These are phyloP conservation scores for Miamiensis avidus DNA, from an alignment of 169 alveolate genomes.

Conservation along the genomic window DNA sequence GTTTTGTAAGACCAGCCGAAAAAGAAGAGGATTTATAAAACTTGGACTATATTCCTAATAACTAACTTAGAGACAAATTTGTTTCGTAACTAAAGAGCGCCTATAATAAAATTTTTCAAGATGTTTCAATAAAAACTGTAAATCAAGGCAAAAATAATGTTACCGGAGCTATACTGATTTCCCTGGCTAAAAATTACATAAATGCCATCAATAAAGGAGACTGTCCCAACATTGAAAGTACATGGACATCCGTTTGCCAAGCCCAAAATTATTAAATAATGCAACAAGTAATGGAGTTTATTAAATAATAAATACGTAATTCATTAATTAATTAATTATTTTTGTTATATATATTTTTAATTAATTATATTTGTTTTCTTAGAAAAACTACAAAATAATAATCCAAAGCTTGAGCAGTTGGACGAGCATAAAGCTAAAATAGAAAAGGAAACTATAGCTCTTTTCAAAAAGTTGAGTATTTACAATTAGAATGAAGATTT, in stretches of 20 bases:
- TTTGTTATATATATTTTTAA: no score
- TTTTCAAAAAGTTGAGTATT: neutral
- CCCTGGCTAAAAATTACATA: constrained; percentile 59
- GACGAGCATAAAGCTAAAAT: neutral
- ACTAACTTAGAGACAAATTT: constrained; percentile 14
- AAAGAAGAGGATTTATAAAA: constrained; percentile 70
- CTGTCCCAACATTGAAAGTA: constrained; percentile 79
- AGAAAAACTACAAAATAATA: no score
- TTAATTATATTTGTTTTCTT: no score
- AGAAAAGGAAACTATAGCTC: neutral
- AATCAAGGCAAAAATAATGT: constrained; percentile 50
- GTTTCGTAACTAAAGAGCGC: constrained; percentile 15
- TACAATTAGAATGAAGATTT: neutral
- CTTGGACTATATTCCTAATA: constrained; percentile 12
- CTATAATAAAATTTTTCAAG: constrained; percentile 43
- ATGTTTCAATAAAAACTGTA: constrained; percentile 66
- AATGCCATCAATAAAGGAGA: constrained; percentile 75
- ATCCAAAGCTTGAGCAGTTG: neutral
- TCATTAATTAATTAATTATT: no score
- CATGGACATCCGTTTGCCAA: constrained; percentile 79
- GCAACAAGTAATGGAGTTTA: neutral
- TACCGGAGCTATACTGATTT: constrained; percentile 69
- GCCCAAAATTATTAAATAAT: constrained; percentile 3
- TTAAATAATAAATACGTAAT: no score
- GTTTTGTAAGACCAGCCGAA: constrained; percentile 84